Evolutionary conservation across 2,329 filamentous ascomycete genomes (phyloP), one percentile per base, ranked within the genome.

Genomic region (Talaromyces albobiverticillius): DNA sequence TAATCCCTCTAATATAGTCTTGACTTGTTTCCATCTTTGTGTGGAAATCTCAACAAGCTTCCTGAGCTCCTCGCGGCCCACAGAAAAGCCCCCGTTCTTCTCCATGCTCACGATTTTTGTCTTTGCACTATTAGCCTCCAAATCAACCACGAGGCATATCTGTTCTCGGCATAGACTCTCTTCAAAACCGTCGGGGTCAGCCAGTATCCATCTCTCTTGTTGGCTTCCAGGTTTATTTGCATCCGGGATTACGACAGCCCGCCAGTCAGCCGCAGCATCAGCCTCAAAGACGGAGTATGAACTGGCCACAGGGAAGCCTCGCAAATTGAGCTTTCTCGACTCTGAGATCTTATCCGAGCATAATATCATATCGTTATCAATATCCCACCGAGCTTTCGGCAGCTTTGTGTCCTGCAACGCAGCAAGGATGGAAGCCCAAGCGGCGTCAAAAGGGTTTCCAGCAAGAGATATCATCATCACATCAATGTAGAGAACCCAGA

Each of bases 401-500:
- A 99, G 75, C 55, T 80, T 83, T 4, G 90, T 93, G 69, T 94
- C 84, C 51, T 78, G 79, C 56, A 99, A 75, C 6, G 94, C 93
- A 8, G 92, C 89, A 20, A 96, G 71, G 0, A 95, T 80, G 11
- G 90, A 86, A 1, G 87, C 82, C 92, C 93, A 97, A 0, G 90
- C 90, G 0, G 90, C 89, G 66, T 99, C 93, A 60, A 97, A 92
- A 1, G 90, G 84, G 64, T 94, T 95, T 5, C 93, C 93, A 60
- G 96, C 92, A 47, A 96, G 84, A 0, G 90, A 95, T 61, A 99
- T 87, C 73, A 96, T 94, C 66, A 96, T 82, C n/a, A 96, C 80
- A 67, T 97, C 93, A 60, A 99, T 89, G 71, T 96, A 96, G 18
- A 99, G 83, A 9, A 89, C 86, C 94, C 93, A 99, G 71, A 95